These are phyloP conservation scores for Gossypioides kirkii DNA, from an alignment of 345 rosid genomes.

Conservation along the genomic window DNA sequence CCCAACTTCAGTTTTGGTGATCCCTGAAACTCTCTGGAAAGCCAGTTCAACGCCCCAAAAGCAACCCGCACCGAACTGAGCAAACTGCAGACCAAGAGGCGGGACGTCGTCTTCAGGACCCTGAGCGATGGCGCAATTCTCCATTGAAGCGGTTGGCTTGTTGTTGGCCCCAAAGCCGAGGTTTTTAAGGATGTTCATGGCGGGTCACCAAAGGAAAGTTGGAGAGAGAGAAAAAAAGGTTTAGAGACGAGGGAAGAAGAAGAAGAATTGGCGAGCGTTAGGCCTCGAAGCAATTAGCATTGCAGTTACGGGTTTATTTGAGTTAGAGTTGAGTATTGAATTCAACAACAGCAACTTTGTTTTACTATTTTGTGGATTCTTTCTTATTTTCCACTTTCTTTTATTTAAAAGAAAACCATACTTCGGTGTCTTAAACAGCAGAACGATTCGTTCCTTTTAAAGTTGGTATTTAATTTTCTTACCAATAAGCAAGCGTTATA, in stretches of 20 bases:
- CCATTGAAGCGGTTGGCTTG: conserved; percentile 41
- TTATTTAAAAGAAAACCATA: too few species aligned
- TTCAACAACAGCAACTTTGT: too few species aligned
- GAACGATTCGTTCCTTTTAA: too few species aligned
- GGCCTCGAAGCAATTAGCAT: background rate
- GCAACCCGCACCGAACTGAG: conserved; percentile 93
- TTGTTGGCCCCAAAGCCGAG: conserved; percentile 57
- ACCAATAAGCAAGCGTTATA: too few species aligned
- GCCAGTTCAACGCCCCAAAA: conserved; percentile 96
- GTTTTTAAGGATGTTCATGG: conserved; percentile 87
- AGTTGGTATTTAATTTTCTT: too few species aligned
- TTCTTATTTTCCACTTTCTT: too few species aligned
- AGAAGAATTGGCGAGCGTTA: background rate
- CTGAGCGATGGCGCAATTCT: conserved; percentile 61
- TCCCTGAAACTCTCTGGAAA: conserved; percentile 79
- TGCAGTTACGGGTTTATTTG: background rate
- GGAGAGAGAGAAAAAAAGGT: conserved; percentile 2
- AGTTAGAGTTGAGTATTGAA: background rate
- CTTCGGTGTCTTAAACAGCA: too few species aligned
- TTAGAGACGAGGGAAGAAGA: conserved; percentile 18
- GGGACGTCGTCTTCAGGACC: conserved; percentile 72
- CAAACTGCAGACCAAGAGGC: conserved; percentile 64
- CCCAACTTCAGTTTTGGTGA: conserved; percentile 82
- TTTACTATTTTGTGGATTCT: too few species aligned
- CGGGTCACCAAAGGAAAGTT: conserved; percentile 12